Base-by-base conservation (phyloP, 371 early-diverging fungal species). In the Mucor lusitanicus region DNA sequence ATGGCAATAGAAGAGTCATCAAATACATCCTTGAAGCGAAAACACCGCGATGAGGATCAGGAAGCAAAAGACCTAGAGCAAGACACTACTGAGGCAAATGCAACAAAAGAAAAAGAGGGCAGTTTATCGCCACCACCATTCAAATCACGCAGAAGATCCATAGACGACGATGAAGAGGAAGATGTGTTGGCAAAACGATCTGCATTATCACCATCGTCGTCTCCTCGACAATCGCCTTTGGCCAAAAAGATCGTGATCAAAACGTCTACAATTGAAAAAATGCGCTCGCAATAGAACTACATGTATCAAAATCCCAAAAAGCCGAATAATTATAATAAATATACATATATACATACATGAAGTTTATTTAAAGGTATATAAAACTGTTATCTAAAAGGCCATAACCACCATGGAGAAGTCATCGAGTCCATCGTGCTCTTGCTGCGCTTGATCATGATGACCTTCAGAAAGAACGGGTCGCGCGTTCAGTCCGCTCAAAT, bases 91-190 rank as follows among this genome's bases (percentile, higher is more conserved):
- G 17, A 54, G 30, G 28, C 54, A 33, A 8, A 33, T 7, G 21
- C 8, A 46, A 21, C 48, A 46, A 46, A n/a, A 7, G 48, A 46
- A 17, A 46, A 46, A 21, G 42, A 59, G 3, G 42, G 42, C n/a
- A 30, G 13, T 19, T 37, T 42, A n/a, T 53, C 63, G 25, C 63
- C 61, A 48, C 65, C 60, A 19, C 59, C 69, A 13, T 69, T 64
- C 39, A 48, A 53, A 27, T 37, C 60, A 19, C 42, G 62, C 23
- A 63, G 42, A 28, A 40, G 13, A 42, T 25, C 35, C 54, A 61
- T 64, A 12, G 72, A 73, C 9, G 78, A 71, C 1, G 79, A 78
- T 15, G 73, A 75, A 5, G 75, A 78, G 0, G 78, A 75, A 12
- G 75, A 75, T 67, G 69, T 69, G 1, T 61, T 78, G 33, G 73